Percentiles rank a stretch among this genome's conserved stretches.
Conservation (phyloP, 2,329 filamentous ascomycete genomes). For the Botrytis aclada region DNA sequence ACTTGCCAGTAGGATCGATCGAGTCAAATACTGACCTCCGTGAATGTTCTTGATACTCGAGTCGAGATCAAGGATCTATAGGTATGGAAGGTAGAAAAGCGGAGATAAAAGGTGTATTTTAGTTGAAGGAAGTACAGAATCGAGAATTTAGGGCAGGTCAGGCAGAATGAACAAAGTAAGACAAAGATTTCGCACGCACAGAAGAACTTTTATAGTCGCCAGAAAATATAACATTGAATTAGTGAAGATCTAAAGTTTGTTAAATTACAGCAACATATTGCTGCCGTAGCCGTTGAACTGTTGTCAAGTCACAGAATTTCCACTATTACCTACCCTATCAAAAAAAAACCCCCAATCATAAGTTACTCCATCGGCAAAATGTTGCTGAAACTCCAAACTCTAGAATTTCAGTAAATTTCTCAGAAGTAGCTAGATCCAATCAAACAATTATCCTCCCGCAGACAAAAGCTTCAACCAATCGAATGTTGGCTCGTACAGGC, state of each 20-base stretch:
- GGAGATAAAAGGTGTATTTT: neutral
- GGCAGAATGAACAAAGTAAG: neutral
- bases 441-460: neutral
- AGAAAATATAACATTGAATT: neutral
- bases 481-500: neutral
- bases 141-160: neutral
- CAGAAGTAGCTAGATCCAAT: neutral
- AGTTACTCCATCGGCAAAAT: no score
- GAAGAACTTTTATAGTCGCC: neutral
- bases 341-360: no score
- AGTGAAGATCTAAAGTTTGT: neutral
- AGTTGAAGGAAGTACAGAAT: neutral
- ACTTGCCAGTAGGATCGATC: neutral
- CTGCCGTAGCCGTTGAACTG: neutral
- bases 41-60: neutral
- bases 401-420: no score
- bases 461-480: neutral
- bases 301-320: no score
- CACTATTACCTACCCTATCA: neutral
- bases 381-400: neutral
- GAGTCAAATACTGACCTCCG: neutral
- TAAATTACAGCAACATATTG: neutral
- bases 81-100: neutral
- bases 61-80: neutral
- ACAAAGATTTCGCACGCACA: neutral